These are phyloP conservation scores for Boletus rufocinnamomeus DNA, from an alignment of 768 basidiomycete genomes.

Conservation along the genomic window DNA sequence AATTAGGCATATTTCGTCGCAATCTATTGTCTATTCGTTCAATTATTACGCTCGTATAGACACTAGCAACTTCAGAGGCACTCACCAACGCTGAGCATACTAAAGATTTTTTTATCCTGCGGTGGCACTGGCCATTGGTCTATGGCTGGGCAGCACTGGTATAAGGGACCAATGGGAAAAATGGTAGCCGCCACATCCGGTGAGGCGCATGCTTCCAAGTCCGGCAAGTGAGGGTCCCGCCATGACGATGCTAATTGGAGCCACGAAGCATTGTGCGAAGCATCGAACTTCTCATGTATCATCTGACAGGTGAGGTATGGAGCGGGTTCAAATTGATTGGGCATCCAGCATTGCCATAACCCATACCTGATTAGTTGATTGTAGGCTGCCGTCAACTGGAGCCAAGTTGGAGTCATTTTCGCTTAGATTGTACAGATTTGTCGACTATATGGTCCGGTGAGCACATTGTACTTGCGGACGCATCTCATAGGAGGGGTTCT, in stretches of 20 bases:
- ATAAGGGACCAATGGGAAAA: conserved; percentile 12
- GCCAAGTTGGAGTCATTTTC: conserved; percentile 1
- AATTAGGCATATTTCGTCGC: conserved; percentile 9
- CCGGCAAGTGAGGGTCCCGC: conserved; percentile 19
- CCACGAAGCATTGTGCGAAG: conserved; percentile 22
- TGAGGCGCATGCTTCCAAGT: conserved; percentile 19
- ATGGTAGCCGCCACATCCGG: conserved; percentile 28
- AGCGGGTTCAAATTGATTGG: conserved; percentile 8
- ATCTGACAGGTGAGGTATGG: conserved; percentile 6
- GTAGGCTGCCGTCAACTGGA: conserved; percentile 15
- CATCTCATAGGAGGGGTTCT: not conserved
- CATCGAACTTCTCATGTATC: conserved; percentile 14
- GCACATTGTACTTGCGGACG: not conserved
- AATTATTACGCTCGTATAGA: not conserved
- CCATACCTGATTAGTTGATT: conserved; percentile 4
- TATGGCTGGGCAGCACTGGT: not conserved
- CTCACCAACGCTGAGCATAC: too few relatives aligned
- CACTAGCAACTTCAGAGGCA: too few relatives aligned
- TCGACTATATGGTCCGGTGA: conserved; percentile 7
- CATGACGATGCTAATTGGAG: conserved; percentile 8
- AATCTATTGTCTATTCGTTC: not conserved
- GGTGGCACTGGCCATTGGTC: not conserved
- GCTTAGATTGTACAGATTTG: conserved; percentile 23
- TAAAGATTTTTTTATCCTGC: not conserved
- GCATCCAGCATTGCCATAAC: conserved; percentile 20